Evolutionary conservation across 331 rosid genomes (phyloP).

Genomic region (Stylosanthes scabra): DNA sequence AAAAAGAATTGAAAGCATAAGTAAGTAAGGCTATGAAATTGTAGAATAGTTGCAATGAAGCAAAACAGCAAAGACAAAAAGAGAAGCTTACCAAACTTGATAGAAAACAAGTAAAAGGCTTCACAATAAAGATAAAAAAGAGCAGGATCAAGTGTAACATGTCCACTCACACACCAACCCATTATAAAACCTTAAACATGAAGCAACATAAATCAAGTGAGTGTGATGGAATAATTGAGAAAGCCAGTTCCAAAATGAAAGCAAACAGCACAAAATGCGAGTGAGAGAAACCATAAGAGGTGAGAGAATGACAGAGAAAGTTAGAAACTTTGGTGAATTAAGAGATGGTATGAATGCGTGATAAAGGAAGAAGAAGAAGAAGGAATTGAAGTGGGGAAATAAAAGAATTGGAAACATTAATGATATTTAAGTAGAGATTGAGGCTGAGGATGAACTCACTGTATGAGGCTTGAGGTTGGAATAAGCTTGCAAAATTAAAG

Average conservation of each 20-base stretch:
- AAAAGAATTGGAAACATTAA: slow-evolving; percentile 33
- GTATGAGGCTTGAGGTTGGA: neutral
- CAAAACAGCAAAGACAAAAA: slow-evolving; percentile 57
- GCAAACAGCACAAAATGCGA: slow-evolving; percentile 40
- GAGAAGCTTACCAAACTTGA: slow-evolving; percentile 67
- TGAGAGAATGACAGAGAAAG: slow-evolving; percentile 12
- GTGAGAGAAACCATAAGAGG: slow-evolving; percentile 20
- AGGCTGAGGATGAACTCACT: slow-evolving; percentile 17
- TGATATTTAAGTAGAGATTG: slow-evolving; percentile 43
- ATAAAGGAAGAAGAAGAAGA: no score
- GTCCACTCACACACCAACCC: slow-evolving; percentile 90
- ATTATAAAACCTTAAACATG: slow-evolving; percentile 75
- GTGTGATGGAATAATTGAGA: slow-evolving; percentile 43
- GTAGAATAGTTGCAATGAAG: slow-evolving; percentile 28
- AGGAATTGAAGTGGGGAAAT: neutral
- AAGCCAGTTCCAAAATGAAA: slow-evolving; percentile 42
- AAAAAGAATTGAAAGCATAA: slow-evolving; percentile 41
- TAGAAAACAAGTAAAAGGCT: slow-evolving; percentile 61
- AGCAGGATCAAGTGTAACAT: slow-evolving; percentile 58
- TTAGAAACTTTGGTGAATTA: slow-evolving; percentile 31
- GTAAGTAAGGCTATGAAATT: slow-evolving; percentile 17
- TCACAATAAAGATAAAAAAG: slow-evolving; percentile 70
- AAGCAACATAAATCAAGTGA: slow-evolving; percentile 60
- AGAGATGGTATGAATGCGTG: slow-evolving; percentile 37
- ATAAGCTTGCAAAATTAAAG: slow-evolving; percentile 44